Evolutionary conservation across 352 stramenopile species (phyloP), one percentile per base, ranked within the genome.

Genomic region (Pythium plurisporium): DNA sequence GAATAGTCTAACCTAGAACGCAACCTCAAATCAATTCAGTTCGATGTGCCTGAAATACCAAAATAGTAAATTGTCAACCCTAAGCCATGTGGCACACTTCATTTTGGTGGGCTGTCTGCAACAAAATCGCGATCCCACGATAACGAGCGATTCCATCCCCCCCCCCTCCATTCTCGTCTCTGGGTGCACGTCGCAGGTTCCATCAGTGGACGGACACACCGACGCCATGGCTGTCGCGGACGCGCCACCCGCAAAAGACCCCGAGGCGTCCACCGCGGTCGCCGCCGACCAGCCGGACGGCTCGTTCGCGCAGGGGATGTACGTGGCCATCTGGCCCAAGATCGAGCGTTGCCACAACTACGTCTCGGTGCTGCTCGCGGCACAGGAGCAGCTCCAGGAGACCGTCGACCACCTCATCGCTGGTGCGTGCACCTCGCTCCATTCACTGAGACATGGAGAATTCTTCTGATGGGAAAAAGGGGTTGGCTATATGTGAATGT

Each of bases 301-400:
- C 14, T 63, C 70, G 25, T 88, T 92, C 40, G 79, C 79, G 25
- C 62, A 87, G 49, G 83, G 83, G 20, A 87, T 91, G 83, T 90
- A 89, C 56, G 79, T 83, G 56, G 62, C 79, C 48, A 65, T 94
- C 40, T 94, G 83, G 83, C 83, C 83, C 19, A 94, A 94, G 57
- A 74, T 94, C 22, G 81, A 90, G 50, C 81, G 82, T 26, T 94
- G 83, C 42, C 69, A 91, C 65, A 72, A 76, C 52, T 91, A 94
- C 61, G 81, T 91, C 45, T 67, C 70, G 33, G 67, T 87, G 56
- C 67, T 94, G 48, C 48, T 91, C 38, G 74, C 66, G 9, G 82
- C 81, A 22, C 81, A 94, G 55, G 72, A 83, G 40, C 73, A 89
- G 46, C 74, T 94, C 19, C 83, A 91, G 43, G 48, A 72, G 23